Evolutionary conservation across 805 yeast species (phyloP).

Genomic region (Ogataea ramenticola): DNA sequence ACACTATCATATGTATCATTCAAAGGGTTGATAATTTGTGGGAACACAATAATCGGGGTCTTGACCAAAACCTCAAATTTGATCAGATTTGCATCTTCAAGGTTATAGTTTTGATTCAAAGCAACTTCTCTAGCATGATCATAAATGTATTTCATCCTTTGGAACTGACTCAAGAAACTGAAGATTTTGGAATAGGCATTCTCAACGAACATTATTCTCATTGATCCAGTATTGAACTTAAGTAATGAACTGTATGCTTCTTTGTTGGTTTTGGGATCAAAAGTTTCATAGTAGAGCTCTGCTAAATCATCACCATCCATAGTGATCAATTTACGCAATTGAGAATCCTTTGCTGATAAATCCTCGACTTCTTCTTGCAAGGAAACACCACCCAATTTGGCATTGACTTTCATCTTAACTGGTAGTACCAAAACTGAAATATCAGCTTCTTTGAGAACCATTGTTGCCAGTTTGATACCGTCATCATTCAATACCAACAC

Average conservation of each 20-base stretch:
- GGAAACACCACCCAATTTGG: conserved; percentile 72
- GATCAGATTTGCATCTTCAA: conserved; percentile 51
- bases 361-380: conserved; percentile 70
- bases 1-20: conserved; percentile 47
- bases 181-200: conserved; percentile 66
- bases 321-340: conserved; percentile 57
- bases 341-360: conserved; percentile 51
- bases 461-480: conserved; percentile 71
- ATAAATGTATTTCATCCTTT: conserved; percentile 80
- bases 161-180: conserved; percentile 64
- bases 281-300: conserved; percentile 78
- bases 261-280: conserved; percentile 45
- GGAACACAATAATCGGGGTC: conserved; percentile 82
- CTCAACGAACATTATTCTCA: conserved; percentile 73
- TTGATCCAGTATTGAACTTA: conserved; percentile 66
- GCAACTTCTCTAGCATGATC: conserved; percentile 89
- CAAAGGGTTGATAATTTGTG: conserved; percentile 41
- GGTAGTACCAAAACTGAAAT: conserved; percentile 62
- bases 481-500: conserved; percentile 76
- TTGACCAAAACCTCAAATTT: conserved; percentile 64
- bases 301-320: conserved; percentile 78
- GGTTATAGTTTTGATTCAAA: conserved; percentile 59
- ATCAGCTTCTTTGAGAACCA: conserved; percentile 67
- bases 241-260: conserved; percentile 48
- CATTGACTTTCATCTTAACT: conserved; percentile 64